Conservation (phyloP, 2,329 filamentous ascomycete species). For the Neurospora crassa region DNA sequence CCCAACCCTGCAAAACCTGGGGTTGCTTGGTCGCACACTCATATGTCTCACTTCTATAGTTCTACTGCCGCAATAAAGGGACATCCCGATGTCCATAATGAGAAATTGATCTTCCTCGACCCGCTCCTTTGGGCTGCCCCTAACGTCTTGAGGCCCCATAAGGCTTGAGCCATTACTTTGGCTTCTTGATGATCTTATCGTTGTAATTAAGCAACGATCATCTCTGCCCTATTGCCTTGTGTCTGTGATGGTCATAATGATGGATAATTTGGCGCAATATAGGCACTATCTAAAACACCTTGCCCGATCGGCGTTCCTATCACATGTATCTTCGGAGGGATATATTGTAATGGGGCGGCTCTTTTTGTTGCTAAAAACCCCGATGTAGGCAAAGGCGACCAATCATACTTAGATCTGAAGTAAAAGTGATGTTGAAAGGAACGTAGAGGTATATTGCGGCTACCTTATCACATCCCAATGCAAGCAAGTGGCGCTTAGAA, state of each 20-base stretch:
- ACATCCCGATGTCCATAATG: too few relatives aligned
- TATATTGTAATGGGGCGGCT: background rate
- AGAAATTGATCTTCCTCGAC: background rate
- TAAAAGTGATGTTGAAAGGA: too few relatives aligned
- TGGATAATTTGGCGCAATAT: background rate
- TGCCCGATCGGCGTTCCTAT: background rate
- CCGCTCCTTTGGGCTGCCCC: background rate
- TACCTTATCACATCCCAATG: too few relatives aligned
- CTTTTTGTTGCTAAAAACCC: background rate
- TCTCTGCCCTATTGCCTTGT: background rate
- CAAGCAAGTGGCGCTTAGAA: background rate
- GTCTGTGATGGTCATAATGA: background rate
- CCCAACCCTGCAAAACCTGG: background rate
- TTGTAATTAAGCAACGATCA: background rate
- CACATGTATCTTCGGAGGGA: background rate
- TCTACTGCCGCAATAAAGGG: background rate
- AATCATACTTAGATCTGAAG: background rate
- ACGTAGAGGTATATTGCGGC: too few relatives aligned
- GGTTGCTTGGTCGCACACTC: background rate
- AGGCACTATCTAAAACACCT: background rate
- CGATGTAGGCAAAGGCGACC: background rate
- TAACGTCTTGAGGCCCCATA: background rate
- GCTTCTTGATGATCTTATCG: background rate
- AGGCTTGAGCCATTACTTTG: background rate
- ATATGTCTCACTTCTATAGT: background rate